Conservation (phyloP, 2,329 filamentous ascomycete genomes). For the Colletotrichum phormii region DNA sequence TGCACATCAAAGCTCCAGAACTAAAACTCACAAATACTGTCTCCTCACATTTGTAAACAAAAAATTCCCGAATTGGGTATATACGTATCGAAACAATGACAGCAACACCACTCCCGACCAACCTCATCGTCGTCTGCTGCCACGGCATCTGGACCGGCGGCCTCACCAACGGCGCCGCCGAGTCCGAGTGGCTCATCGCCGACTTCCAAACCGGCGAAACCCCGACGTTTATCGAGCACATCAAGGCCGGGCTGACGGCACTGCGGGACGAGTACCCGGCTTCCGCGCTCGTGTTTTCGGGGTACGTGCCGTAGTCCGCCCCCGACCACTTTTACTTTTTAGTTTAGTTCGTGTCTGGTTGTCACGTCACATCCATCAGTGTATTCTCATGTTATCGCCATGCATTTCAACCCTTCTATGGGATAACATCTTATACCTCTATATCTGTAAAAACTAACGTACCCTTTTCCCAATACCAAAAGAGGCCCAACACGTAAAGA, state of each 20-base stretch:
- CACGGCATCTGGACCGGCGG: slow-evolving; percentile 82
- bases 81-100: background rate
- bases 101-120: slow-evolving; percentile 45
- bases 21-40: background rate
- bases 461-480: background rate
- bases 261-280: slow-evolving; percentile 56
- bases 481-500: slow-evolving; percentile 73
- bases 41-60: no score
- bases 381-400: background rate
- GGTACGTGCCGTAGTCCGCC: slow-evolving; percentile 57
- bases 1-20: background rate
- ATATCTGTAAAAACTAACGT: background rate
- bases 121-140: slow-evolving; percentile 85
- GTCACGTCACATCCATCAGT: no score
- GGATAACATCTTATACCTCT: no score
- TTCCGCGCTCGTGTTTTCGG: slow-evolving; percentile 77
- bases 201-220: slow-evolving; percentile 83
- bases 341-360: no score
- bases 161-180: slow-evolving; percentile 60
- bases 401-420: no score
- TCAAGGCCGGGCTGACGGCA: slow-evolving; percentile 70
- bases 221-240: slow-evolving; percentile 82
- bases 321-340: no score
- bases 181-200: slow-evolving; percentile 78
- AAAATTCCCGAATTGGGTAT: no score